phyloP scores from a whole-genome alignment of 352 stramenopile genomes.

The Pythium aphanidermatum region DNA sequence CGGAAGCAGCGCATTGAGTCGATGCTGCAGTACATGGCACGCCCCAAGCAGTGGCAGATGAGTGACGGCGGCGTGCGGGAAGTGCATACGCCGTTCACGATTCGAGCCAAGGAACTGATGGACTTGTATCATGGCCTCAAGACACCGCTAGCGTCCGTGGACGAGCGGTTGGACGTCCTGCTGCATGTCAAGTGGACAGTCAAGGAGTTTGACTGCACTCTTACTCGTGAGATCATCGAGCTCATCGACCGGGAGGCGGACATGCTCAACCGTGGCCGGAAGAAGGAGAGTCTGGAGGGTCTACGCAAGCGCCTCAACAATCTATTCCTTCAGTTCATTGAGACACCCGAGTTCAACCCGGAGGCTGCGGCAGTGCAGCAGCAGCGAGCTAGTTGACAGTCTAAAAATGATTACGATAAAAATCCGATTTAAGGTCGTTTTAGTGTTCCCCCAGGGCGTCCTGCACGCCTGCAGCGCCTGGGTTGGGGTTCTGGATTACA shows the following conservation, averaged over 20 bases:
- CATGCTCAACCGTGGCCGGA: slow-evolving; percentile 84
- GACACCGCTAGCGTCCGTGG: slow-evolving; percentile 42
- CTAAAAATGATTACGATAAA: too few relatives aligned
- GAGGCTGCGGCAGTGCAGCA: slow-evolving; percentile 46
- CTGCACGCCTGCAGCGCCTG: slow-evolving; percentile 24
- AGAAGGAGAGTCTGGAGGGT: slow-evolving; percentile 71
- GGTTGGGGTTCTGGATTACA: slow-evolving; percentile 89
- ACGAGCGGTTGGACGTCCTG: slow-evolving; percentile 88
- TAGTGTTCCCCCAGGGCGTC: slow-evolving; percentile 21
- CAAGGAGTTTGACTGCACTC: slow-evolving; percentile 87
- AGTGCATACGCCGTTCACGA: slow-evolving; percentile 87
- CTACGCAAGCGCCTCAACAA: slow-evolving; percentile 83
- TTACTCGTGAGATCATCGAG: slow-evolving; percentile 89
- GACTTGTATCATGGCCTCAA: slow-evolving; percentile 84
- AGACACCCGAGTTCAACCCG: slow-evolving; percentile 92
- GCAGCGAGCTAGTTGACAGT: too few relatives aligned
- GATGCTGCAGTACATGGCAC: slow-evolving; percentile 87
- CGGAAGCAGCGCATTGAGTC: slow-evolving; percentile 78
- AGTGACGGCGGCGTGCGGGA: slow-evolving; percentile 84
- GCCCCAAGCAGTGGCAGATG: slow-evolving; percentile 91
- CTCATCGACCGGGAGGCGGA: slow-evolving; percentile 92
- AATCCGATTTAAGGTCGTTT: too few relatives aligned
- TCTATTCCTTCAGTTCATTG: slow-evolving; percentile 90
- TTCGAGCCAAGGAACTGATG: slow-evolving; percentile 85
- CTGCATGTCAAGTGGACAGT: slow-evolving; percentile 92